Percentiles rank a stretch among this genome's conserved stretches.
Conservation (phyloP, 176 grass and related monocot species). For the Bothriochloa decipiens region DNA sequence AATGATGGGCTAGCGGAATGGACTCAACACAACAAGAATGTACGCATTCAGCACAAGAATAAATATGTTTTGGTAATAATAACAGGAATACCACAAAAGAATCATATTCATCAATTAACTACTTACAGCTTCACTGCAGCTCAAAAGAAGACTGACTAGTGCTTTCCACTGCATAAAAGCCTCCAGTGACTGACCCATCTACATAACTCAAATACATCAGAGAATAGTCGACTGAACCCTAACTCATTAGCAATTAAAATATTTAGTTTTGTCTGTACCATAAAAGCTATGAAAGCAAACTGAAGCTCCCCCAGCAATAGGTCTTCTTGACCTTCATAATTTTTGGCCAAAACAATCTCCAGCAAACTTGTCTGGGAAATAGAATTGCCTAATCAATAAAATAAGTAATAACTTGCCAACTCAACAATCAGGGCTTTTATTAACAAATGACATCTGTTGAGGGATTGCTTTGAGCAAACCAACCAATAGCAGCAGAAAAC, state of each 20-base stretch:
- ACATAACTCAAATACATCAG: conserved; percentile 38
- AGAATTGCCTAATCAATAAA: conserved; percentile 42
- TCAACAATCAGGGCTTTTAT: background rate
- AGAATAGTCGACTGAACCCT: background rate
- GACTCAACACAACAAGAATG: background rate
- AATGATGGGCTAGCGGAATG: background rate
- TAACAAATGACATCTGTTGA: background rate
- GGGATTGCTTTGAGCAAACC: background rate
- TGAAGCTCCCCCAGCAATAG: conserved; percentile 82
- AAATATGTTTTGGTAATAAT: background rate
- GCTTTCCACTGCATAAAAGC: conserved; percentile 93
- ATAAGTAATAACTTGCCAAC: conserved; percentile 5
- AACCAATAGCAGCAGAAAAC: background rate
- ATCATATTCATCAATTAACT: background rate
- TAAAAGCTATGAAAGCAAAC: conserved; percentile 89
- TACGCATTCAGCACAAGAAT: background rate
- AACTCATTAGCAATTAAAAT: conserved; percentile 10
- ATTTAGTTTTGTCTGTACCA: conserved; percentile 57
- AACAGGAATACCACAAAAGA: conserved; percentile 2
- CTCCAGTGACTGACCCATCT: conserved; percentile 94
- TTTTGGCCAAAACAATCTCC: conserved; percentile 66
- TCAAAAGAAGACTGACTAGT: conserved; percentile 84
- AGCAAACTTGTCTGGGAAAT: conserved; percentile 75
- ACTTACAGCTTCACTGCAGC: conserved; percentile 88
- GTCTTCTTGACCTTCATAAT: conserved; percentile 75